A percentile compares a stretch with the other conserved stretches of the same genome.
phyloP scores from a whole-genome alignment of 2,329 filamentous ascomycete species.

The Sporothrix protearum region DNA sequence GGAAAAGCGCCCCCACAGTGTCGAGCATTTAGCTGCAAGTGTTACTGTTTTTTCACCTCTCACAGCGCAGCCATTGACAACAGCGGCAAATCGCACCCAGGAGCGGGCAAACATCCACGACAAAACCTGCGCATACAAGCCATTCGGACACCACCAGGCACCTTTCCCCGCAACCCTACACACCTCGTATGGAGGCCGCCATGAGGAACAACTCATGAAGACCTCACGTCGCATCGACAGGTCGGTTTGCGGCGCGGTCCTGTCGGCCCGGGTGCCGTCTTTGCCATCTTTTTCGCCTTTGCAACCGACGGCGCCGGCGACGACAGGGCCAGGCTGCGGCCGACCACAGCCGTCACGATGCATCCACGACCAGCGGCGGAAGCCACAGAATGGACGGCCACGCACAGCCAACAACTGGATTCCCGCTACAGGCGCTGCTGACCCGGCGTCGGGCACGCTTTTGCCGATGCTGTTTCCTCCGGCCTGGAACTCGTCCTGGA shows the following conservation, averaged over 20 bases:
- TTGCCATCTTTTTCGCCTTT: neutral
- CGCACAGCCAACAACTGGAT: neutral
- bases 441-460: slow-evolving; percentile 27
- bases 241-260: slow-evolving; percentile 56
- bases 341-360: slow-evolving; percentile 18
- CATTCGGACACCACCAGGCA: neutral
- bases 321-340: neutral
- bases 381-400: neutral
- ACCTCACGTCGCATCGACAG: slow-evolving; percentile 56
- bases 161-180: neutral
- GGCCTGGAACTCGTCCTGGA: slow-evolving; percentile 18
- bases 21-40: neutral
- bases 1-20: neutral
- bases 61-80: neutral
- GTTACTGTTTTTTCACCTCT: slow-evolving; percentile 19
- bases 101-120: neutral
- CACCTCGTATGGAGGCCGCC: slow-evolving; percentile 34
- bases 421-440: neutral
- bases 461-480: slow-evolving; percentile 26
- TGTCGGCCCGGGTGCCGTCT: slow-evolving; percentile 42
- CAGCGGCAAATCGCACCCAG: neutral
- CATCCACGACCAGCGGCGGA: neutral
- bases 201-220: slow-evolving; percentile 60
- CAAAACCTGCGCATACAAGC: neutral
- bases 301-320: neutral